A percentile compares a stretch with the other conserved stretches of the same genome.
Conservation (phyloP, 371 early-diverging fungal genomes). For the Mucor irregularis region DNA sequence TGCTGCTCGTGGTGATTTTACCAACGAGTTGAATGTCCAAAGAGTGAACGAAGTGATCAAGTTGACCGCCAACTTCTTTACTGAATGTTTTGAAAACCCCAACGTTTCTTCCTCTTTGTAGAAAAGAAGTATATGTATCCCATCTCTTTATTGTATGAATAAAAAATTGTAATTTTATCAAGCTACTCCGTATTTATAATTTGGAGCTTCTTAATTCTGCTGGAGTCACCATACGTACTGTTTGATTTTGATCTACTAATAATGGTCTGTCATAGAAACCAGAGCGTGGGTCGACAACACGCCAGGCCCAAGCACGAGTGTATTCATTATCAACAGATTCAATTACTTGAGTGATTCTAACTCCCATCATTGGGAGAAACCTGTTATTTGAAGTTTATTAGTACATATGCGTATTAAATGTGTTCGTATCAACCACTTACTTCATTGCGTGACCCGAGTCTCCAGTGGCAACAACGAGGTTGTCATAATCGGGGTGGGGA, state of each 20-base stretch:
- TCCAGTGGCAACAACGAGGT: conserved; percentile 44
- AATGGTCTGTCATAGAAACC: conserved; percentile 9
- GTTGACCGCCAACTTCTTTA: conserved; percentile 54
- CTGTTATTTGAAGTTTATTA: not conserved
- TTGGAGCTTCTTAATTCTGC: conserved; percentile 11
- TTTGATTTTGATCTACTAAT: not conserved
- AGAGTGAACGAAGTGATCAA: conserved; percentile 56
- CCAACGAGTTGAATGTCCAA: conserved; percentile 46
- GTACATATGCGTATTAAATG: not conserved
- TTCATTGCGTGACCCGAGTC: conserved; percentile 54
- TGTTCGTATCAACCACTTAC: conserved; percentile 18
- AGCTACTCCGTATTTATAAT: no score
- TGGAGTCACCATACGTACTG: conserved; percentile 7
- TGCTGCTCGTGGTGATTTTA: conserved; percentile 68
- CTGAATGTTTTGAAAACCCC: conserved; percentile 24
- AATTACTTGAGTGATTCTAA: conserved; percentile 27
- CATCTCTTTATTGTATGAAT: no score
- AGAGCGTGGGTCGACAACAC: conserved; percentile 11
- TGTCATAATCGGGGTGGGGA: conserved; percentile 41
- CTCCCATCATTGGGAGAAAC: conserved; percentile 31
- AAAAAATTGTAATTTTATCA: no score
- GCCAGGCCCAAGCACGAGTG: conserved; percentile 28
- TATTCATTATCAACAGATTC: conserved; percentile 29
- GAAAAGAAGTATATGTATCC: no score
- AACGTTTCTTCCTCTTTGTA: no score